Percentiles rank a stretch among this genome's conserved stretches.
These are phyloP conservation scores for Piromyces sp. DNA, from an alignment of 192 early-diverging fungal genomes.

Conservation along the genomic window DNA sequence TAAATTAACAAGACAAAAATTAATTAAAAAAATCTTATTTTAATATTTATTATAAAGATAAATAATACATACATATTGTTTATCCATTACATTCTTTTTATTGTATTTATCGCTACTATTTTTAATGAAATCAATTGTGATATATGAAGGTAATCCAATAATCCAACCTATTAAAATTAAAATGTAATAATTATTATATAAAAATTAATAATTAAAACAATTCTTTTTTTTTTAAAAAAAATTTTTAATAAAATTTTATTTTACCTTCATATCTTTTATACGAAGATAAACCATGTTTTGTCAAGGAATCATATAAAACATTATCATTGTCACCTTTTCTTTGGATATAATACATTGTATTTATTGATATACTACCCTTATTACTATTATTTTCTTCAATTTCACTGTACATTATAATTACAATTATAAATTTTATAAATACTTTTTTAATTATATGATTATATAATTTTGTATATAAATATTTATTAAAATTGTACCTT, in stretches of 20 bases:
- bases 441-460: too few relatives aligned
- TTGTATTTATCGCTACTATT: background rate
- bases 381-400: background rate
- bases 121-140: background rate
- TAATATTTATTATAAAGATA: too few relatives aligned
- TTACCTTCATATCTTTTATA: background rate
- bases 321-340: background rate
- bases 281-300: background rate
- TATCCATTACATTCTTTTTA: background rate
- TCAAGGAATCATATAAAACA: background rate
- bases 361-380: background rate
- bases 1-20: background rate
- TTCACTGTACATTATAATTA: too few relatives aligned
- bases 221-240: too few relatives aligned
- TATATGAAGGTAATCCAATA: background rate
- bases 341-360: background rate
- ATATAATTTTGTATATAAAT: too few relatives aligned
- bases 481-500: too few relatives aligned
- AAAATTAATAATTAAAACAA: too few relatives aligned
- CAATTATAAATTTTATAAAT: too few relatives aligned
- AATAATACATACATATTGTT: background rate
- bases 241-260: too few relatives aligned
- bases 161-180: background rate
- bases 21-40: too few relatives aligned
- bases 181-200: too few relatives aligned